These are phyloP conservation scores for Macrolepiota fuliginosa DNA, from an alignment of 768 basidiomycete species.

Conservation along the genomic window DNA sequence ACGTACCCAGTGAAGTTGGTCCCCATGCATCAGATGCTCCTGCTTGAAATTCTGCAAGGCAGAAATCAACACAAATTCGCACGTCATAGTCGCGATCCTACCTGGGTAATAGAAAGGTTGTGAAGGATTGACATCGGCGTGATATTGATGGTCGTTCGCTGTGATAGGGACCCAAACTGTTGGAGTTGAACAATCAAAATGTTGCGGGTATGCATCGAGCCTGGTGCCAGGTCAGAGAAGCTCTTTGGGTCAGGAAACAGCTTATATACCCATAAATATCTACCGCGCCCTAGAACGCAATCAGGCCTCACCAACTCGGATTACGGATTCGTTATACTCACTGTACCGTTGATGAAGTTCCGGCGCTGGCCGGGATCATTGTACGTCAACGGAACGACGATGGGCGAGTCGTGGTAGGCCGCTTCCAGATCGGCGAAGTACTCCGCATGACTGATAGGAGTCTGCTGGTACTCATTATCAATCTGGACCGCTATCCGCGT, in stretches of 20 bases:
- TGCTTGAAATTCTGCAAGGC: constrained; percentile 54
- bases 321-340: constrained; percentile 24
- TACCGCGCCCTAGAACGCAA: constrained; percentile 52
- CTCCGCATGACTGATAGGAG: constrained; percentile 36
- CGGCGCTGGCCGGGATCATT: constrained; percentile 60
- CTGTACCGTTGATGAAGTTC: constrained; percentile 73
- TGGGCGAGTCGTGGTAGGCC: constrained; percentile 50
- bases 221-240: constrained; percentile 23
- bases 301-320: background rate
- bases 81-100: constrained; percentile 21
- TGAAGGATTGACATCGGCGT: constrained; percentile 44
- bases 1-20: constrained; percentile 59
- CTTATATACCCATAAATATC: constrained; percentile 66
- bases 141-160: constrained; percentile 65
- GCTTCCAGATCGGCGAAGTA: constrained; percentile 65
- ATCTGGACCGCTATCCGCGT: constrained; percentile 26
- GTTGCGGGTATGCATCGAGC: constrained; percentile 73
- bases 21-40: constrained; percentile 86
- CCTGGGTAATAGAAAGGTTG: constrained; percentile 75
- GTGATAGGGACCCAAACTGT: constrained; percentile 59
- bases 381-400: constrained; percentile 72
- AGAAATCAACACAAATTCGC: background rate
- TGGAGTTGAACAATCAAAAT: constrained; percentile 79
- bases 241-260: background rate
- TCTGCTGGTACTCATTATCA: constrained; percentile 76